phyloP scores from a whole-genome alignment of 495 filamentous ascomycete genomes.

The Cercophora scortea region DNA sequence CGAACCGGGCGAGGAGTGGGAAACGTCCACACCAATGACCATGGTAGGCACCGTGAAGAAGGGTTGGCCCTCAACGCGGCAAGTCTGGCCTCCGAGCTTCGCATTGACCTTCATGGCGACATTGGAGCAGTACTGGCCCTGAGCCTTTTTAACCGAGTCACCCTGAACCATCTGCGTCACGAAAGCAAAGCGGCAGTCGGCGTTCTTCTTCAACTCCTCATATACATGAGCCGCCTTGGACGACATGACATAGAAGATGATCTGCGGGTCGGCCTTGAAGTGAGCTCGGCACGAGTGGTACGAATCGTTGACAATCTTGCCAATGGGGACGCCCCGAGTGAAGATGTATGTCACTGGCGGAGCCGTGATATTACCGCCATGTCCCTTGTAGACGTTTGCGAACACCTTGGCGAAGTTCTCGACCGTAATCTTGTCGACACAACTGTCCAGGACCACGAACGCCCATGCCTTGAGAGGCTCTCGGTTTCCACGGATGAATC shows the following conservation, averaged over 20 bases:
- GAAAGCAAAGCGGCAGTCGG: slow-evolving; percentile 72
- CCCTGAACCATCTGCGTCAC: slow-evolving; percentile 65
- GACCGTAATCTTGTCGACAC: slow-evolving; percentile 32
- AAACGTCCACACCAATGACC: slow-evolving; percentile 85
- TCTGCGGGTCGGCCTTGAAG: slow-evolving; percentile 36
- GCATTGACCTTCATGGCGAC: slow-evolving; percentile 91
- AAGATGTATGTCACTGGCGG: slow-evolving; percentile 22
- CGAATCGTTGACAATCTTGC: slow-evolving; percentile 14
- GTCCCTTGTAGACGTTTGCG: slow-evolving; percentile 51
- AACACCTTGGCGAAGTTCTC: slow-evolving; percentile 54
- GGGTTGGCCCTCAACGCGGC: slow-evolving; percentile 10
- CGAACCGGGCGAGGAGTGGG: slow-evolving; percentile 65
- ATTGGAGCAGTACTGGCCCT: slow-evolving; percentile 77
- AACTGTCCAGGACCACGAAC: slow-evolving; percentile 31
- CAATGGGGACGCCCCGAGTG: background rate
- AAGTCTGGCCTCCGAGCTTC: slow-evolving; percentile 81
- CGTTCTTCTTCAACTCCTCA: slow-evolving; percentile 70
- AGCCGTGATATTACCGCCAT: slow-evolving; percentile 59
- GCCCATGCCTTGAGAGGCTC: slow-evolving; percentile 61
- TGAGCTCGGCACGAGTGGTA: slow-evolving; percentile 9
- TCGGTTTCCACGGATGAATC: slow-evolving; percentile 57
- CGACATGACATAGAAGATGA: slow-evolving; percentile 65
- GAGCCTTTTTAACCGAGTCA: slow-evolving; percentile 50
- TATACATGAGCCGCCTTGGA: slow-evolving; percentile 61
- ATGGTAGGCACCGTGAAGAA: slow-evolving; percentile 51